Evolutionary conservation across 768 basidiomycete species (phyloP).

Genomic region (Xerocomus brunneocitrinus): DNA sequence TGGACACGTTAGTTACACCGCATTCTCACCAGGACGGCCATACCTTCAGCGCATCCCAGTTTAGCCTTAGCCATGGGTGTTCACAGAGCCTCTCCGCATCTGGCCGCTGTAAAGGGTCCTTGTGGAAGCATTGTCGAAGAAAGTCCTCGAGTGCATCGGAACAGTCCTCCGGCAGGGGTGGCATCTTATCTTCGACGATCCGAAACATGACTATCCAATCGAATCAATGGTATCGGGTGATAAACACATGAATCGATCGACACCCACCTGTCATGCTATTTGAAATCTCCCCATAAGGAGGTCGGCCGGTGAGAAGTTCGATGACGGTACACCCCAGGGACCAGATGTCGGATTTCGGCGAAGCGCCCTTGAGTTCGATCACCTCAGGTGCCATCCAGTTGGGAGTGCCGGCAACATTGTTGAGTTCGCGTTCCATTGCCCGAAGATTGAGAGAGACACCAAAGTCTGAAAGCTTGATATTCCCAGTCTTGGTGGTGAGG

Average conservation of each 20-base stretch:
- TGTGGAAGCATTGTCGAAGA: conserved; percentile 82
- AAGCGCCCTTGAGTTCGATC: conserved; percentile 90
- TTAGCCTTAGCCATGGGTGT: conserved; percentile 84
- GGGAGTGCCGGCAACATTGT: conserved; percentile 89
- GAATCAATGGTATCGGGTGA: neutral
- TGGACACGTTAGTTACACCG: neutral
- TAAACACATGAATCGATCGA: conserved; percentile 1
- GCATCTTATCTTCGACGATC: conserved; percentile 90
- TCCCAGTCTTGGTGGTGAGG: conserved; percentile 96
- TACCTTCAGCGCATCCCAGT: conserved; percentile 78
- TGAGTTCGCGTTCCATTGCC: conserved; percentile 80
- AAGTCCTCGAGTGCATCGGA: conserved; percentile 79
- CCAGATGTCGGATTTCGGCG: conserved; percentile 94
- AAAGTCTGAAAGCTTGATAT: conserved; percentile 96
- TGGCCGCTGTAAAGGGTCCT: conserved; percentile 80
- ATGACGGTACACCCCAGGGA: conserved; percentile 92
- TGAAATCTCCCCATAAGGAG: conserved; percentile 85
- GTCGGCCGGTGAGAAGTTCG: conserved; percentile 87
- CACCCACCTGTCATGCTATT: conserved; percentile 84
- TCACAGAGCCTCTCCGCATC: conserved; percentile 81
- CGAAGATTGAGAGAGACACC: conserved; percentile 95
- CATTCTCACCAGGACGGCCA: conserved; percentile 8
- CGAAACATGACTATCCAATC: conserved; percentile 80
- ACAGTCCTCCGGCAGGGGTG: conserved; percentile 77
- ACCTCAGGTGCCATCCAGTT: conserved; percentile 99